Base-by-base conservation (phyloP, 805 yeast species). In the Metschnikowia peoriensis region DNA sequence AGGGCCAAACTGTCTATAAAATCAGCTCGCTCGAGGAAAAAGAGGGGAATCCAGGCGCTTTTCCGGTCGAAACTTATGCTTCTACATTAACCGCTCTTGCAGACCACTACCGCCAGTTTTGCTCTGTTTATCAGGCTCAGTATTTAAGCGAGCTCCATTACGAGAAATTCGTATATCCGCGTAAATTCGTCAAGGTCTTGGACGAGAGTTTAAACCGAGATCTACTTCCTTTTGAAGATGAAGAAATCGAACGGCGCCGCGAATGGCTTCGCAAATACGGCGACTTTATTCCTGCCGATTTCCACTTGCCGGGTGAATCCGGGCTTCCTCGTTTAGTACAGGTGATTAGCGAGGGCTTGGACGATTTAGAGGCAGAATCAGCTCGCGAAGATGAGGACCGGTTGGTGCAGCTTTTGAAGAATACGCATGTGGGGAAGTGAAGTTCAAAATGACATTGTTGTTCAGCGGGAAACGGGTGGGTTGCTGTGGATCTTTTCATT, bases 291-390 rank as follows among this genome's bases (percentile, higher is more conserved):
- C 79, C 79, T 6, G 66, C 63, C 47, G 73, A 70, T 46, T 71
- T 75, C 55, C 57, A 54, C 43, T 60, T 75, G 1, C 78, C 78
- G 1, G 78, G 76, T 1, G 75, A 70, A 29, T 44, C 48, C 29
- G 62, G 59, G 41, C 70, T 70, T 55, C 79, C 79, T 1, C 54
- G 63, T 6, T 68, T 75, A 22, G 70, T 71, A 49, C 77, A 74
- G 61, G 72, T 75, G 6, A 58, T 72, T 15, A 75, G 78, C 22
- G 78, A 75, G 46, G 78, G 78, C 1, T 53, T 75, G 42, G 76
- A 72, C 10, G 69, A 60, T 29, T 48, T 61, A 28, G 50, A 57
- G 28, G 6, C 41, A 14, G 41, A 22, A 3, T 37, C 48, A 7
- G 45, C 56, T 8, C 51, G 46, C 5, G 47, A 41, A 7, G 51